Evolutionary conservation across 176 grass and related monocot genomes (phyloP), one percentile per base, ranked within the genome.

Genomic region (Alloteropsis semialata): DNA sequence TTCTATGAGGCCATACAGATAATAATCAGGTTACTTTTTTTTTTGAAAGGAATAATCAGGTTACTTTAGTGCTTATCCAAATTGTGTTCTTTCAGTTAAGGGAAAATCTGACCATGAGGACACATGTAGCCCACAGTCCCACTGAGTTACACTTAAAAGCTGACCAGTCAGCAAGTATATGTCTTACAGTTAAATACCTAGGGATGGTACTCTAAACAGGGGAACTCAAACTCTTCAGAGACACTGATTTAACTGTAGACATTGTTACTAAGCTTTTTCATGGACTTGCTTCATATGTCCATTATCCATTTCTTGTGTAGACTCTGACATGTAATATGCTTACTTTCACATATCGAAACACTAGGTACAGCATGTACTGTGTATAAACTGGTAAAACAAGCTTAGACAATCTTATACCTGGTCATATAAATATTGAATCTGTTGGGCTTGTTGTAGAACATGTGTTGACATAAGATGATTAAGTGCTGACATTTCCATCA

Each of bases 391-490:
- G 36, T 38, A 82, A 17, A 4, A 48, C n/a, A 72, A 49, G 57
- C 50, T 36, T 53, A 48, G 50, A 67, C 3, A 22, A 81, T 61
- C 34, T 49, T 45, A 18, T 79, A 99, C 96, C 96, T 99, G 93
- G 48, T 95, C 87, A 54, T 99, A 96, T 7, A 99, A 82, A 88
- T 89, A 88, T 44, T 99, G 93, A 82, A 95, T 93, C 59, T 99
- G 92, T 50, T 99, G 89, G 79, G 96, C 82, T 73, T 99, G 96
- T 66, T 96, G 91, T 62, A 93, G 76, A 82, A 99, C 96, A 89
- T 96, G 96, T 46, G 91, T 93, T 84, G 96, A 99, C 87, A 99
- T 92, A 58, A 99, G 72, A 89, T 99, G 93, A 74, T 92, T 99
- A 85, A 99, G 83, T 62, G 87, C 89, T 22, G 96, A 99, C 91